A percentile compares a stretch with the other conserved stretches of the same genome.
phyloP scores from a whole-genome alignment of 352 stramenopile genomes.

The Globisporangium cylindrosporum region DNA sequence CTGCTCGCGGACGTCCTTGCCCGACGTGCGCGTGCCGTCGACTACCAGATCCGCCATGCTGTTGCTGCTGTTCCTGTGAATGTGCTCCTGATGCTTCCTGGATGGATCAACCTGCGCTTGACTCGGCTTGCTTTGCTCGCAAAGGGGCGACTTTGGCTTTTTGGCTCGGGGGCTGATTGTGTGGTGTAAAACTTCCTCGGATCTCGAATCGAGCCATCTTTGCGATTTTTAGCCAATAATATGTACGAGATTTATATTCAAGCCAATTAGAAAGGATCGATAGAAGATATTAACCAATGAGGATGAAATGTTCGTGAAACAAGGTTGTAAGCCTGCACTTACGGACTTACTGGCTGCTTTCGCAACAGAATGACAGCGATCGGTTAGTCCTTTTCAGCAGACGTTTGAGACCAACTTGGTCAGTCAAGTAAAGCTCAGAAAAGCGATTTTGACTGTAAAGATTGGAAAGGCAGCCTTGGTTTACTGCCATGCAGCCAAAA shows the following conservation, averaged over 20 bases:
- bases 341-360: not conserved
- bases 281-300: slow-evolving; percentile 12
- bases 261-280: not conserved
- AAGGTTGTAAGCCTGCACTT: not conserved
- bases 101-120: slow-evolving; percentile 1
- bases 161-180: slow-evolving; percentile 34
- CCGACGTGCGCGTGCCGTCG: slow-evolving; percentile 88
- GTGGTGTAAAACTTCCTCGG: slow-evolving; percentile 31
- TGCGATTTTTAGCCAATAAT: slow-evolving; percentile 18
- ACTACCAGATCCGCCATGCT: slow-evolving; percentile 82
- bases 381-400: not conserved
- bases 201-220: slow-evolving; percentile 27
- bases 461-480: not conserved
- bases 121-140: slow-evolving; percentile 6
- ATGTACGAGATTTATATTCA: not conserved
- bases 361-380: not conserved
- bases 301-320: too few relatives aligned
- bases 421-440: not conserved
- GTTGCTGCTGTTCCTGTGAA: slow-evolving; percentile 1
- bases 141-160: slow-evolving; percentile 17
- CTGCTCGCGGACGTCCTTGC: slow-evolving; percentile 92
- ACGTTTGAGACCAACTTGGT: too few relatives aligned
- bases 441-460: not conserved
- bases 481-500: not conserved
- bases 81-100: not conserved